These are phyloP conservation scores for Aphelidium insulamus DNA, from an alignment of 371 early-diverging fungal species.

Conservation along the genomic window DNA sequence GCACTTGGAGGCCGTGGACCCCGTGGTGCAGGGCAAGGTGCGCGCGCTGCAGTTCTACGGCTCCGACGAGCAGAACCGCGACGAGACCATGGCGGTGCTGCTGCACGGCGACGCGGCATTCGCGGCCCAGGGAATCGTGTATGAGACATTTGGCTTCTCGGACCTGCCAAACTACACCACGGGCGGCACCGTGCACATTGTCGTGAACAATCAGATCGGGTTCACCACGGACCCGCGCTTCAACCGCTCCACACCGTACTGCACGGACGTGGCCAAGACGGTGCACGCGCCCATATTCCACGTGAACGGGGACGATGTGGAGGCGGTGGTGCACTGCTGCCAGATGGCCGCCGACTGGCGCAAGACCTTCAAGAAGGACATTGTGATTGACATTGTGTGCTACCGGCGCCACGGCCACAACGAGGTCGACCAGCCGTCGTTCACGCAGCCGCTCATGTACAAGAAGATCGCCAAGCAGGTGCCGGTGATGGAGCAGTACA, in stretches of 20 bases:
- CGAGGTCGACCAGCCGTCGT: slow-evolving; percentile 92
- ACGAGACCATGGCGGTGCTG: slow-evolving; percentile 67
- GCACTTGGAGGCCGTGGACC: slow-evolving; percentile 92
- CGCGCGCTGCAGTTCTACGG: slow-evolving; percentile 80
- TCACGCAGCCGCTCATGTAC: slow-evolving; percentile 96
- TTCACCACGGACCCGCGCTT: slow-evolving; percentile 92
- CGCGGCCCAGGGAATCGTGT: slow-evolving; percentile 90
- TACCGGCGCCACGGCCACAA: slow-evolving; percentile 96
- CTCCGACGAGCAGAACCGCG: slow-evolving; percentile 47
- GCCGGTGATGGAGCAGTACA: slow-evolving; percentile 65
- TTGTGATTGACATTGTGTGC: slow-evolving; percentile 85
- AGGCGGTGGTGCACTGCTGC: slow-evolving; percentile 83
- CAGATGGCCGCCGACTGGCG: slow-evolving; percentile 90
- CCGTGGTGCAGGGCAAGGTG: slow-evolving; percentile 90
- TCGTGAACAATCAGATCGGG: slow-evolving; percentile 96
- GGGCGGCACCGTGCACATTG: slow-evolving; percentile 89
- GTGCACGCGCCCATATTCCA: slow-evolving; percentile 90
- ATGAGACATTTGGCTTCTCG: slow-evolving; percentile 86
- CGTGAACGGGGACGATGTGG: slow-evolving; percentile 91
- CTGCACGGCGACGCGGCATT: slow-evolving; percentile 96
- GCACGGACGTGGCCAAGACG: slow-evolving; percentile 90
- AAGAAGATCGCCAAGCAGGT: slow-evolving; percentile 56
- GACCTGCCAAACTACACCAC: slow-evolving; percentile 84
- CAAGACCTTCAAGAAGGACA: slow-evolving; percentile 80
- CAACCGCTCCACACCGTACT: slow-evolving; percentile 85